These are phyloP conservation scores for Exserohilum rostratum DNA, from an alignment of 2,329 filamentous ascomycete species.

Conservation along the genomic window DNA sequence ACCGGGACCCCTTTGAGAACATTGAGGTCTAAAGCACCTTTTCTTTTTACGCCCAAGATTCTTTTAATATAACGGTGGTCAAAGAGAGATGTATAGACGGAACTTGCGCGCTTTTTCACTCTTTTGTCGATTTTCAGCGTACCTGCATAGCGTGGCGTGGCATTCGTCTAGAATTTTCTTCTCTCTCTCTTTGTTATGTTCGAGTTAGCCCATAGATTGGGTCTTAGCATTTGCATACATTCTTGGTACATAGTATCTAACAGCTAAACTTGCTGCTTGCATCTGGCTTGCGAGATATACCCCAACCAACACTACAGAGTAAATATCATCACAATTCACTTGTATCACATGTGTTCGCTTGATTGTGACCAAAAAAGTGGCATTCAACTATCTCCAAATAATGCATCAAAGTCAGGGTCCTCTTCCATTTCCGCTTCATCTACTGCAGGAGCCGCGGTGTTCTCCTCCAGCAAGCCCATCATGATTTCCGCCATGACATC, in stretches of 20 bases:
- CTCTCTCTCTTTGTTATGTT: neutral
- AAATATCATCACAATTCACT: too few relatives aligned
- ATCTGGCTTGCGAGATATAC: too few relatives aligned
- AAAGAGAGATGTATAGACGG: too few relatives aligned
- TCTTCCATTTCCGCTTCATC: neutral
- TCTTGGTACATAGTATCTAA: too few relatives aligned
- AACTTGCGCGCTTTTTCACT: too few relatives aligned
- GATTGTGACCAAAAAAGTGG: neutral
- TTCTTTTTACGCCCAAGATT: neutral
- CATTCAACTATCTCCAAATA: neutral
- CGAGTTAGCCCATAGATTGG: too few relatives aligned
- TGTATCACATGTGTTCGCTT: too few relatives aligned
- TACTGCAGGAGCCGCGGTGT: too few relatives aligned
- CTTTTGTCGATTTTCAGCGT: too few relatives aligned
- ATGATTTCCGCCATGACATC: neutral
- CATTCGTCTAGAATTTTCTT: neutral
- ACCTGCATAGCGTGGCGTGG: neutral
- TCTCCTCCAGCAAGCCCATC: neutral
- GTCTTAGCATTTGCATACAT: too few relatives aligned
- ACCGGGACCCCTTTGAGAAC: conserved; percentile 60
- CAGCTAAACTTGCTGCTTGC: too few relatives aligned
- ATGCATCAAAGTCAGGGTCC: neutral
- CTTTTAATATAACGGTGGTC: neutral
- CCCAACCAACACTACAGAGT: too few relatives aligned
- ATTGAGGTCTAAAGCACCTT: conserved; percentile 38